phyloP scores from a whole-genome alignment of 2,329 filamentous ascomycete genomes.

The Exophiala bonariae region DNA sequence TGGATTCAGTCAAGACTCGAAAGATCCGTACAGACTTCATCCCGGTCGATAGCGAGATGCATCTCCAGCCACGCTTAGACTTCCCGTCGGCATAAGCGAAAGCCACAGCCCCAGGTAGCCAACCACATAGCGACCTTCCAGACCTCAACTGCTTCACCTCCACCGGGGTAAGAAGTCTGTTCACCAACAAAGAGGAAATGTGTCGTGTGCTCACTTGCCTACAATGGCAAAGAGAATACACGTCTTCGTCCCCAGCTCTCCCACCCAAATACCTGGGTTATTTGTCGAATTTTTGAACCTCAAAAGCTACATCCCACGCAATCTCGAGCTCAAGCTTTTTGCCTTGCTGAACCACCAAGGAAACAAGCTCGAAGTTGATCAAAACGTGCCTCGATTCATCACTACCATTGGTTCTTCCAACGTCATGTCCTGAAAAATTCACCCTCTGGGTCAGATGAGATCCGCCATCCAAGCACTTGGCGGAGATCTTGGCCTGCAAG shows the following conservation, averaged over 20 bases:
- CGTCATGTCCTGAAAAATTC: slow-evolving; percentile 1
- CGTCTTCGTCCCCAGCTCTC: not conserved
- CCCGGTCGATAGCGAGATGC: not conserved
- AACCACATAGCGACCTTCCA: not conserved
- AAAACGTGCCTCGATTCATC: not conserved
- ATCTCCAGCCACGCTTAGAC: not conserved
- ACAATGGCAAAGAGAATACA: not conserved
- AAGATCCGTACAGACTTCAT: not conserved
- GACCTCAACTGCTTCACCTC: not conserved
- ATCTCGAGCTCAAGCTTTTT: slow-evolving; percentile 1
- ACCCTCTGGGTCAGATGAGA: not conserved
- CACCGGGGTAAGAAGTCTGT: not conserved
- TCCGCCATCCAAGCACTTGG: slow-evolving; percentile 1
- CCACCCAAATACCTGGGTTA: not conserved
- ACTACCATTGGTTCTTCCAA: not conserved
- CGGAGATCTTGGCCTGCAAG: not conserved
- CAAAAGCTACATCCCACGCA: not conserved
- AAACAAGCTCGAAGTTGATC: not conserved
- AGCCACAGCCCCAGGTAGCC: not conserved
- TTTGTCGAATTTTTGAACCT: not conserved
- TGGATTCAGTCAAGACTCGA: not conserved
- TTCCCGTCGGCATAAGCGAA: not conserved
- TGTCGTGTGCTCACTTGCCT: not conserved
- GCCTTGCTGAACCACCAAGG: not conserved
- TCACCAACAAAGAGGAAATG: not conserved